Conservation (phyloP, 495 filamentous ascomycete species). For the Neurospora terricola region DNA sequence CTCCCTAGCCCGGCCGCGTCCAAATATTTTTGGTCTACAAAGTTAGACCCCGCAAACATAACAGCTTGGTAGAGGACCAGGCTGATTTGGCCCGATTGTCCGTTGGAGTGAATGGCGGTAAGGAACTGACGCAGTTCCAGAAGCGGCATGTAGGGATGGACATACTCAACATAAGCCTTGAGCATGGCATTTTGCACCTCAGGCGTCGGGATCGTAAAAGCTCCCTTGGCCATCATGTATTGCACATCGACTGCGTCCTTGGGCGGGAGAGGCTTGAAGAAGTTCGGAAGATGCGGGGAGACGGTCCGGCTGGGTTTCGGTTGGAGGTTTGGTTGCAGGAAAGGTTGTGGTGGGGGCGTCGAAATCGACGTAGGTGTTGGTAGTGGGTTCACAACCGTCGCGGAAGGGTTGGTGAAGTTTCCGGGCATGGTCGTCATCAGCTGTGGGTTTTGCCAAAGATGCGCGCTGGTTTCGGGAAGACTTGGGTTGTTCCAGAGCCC, state of each 20-base stretch:
- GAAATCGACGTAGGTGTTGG: background rate
- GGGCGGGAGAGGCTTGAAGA: slow-evolving; percentile 60
- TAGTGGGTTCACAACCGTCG: slow-evolving; percentile 7
- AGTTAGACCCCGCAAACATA: slow-evolving; percentile 72
- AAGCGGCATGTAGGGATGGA: slow-evolving; percentile 85
- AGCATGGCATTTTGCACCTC: slow-evolving; percentile 62
- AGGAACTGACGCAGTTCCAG: slow-evolving; percentile 69
- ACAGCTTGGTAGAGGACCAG: slow-evolving; percentile 72
- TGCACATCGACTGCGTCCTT: slow-evolving; percentile 60
- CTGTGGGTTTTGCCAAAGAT: background rate
- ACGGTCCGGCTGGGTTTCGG: slow-evolving; percentile 12
- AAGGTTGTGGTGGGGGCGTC: background rate
- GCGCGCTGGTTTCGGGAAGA: background rate
- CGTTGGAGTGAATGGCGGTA: slow-evolving; percentile 53
- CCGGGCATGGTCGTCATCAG: background rate
- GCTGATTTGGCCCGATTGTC: slow-evolving; percentile 56
- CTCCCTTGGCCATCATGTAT: slow-evolving; percentile 66
- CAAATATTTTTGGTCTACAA: slow-evolving; percentile 62
- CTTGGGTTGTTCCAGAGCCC: background rate
- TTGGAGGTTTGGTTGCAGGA: background rate
- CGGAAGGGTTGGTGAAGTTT: slow-evolving; percentile 13
- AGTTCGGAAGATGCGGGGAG: slow-evolving; percentile 46
- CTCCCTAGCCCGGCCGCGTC: slow-evolving; percentile 58
- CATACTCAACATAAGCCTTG: slow-evolving; percentile 68
- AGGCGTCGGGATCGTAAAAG: slow-evolving; percentile 57